Evolutionary conservation across 1,284 basidiomycete genomes (phyloP), one percentile per base, ranked within the genome.

Genomic region (Thelephora terrestris): DNA sequence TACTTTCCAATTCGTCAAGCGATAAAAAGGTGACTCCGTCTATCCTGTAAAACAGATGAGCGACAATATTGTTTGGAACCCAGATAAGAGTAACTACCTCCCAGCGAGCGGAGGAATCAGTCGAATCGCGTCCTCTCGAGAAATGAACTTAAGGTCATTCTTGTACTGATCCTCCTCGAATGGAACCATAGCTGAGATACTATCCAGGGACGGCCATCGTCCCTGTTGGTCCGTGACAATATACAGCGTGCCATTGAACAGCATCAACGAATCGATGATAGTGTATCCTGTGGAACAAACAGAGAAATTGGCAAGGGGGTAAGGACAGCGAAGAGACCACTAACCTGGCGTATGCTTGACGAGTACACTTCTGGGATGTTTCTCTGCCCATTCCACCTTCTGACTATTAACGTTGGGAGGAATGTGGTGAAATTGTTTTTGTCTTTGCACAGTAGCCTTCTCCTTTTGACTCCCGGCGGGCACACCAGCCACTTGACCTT

Each of bases 251-350:
- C 82, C 81, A 55, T 84, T 79, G 54, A 72, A 73, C 23, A 86
- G 62, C 53, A 85, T 77, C 21, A 90, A 71, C 51, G 86, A 82
- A 55, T 91, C 86, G 47, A 92, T 69, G 38, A 91, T 76, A 1
- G 85, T 90, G 68, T 82, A 89, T 2, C 90, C 89, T 89, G 58
- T 34, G 39, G 52, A 24, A 24, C 44, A 24, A 43, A 50, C 23
- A 25, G 43, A 38, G 42, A 35, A 23, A 23, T 24, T 21, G 44
- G 47, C 20, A 50, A 53, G 29, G 50, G 10, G 47, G 32, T 23
- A 23, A 7, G 25, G 47, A 21, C 12, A 7, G 16, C 18, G 52
- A 44, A 55, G 45, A 7, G 10, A 24, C 51, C 68, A 37, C 29
- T 3, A 47, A 85, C 82, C 83, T 55, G 81, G 73, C 29, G 71